These are phyloP conservation scores for Arthroderma sp. DNA, from an alignment of 2,329 filamentous ascomycete genomes.

Conservation along the genomic window DNA sequence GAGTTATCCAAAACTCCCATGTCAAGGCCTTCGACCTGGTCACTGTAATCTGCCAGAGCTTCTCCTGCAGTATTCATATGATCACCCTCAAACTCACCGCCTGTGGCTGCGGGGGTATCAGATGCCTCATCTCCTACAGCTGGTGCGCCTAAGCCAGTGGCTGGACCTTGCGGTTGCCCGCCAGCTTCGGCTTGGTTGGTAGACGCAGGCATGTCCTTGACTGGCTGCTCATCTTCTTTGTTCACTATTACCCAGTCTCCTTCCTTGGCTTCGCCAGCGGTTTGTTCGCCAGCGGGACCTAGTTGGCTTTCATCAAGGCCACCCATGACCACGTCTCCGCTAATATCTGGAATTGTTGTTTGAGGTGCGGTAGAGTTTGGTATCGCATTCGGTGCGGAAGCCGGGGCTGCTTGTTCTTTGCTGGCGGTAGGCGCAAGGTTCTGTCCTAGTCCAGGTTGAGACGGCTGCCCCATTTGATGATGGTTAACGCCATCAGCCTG, in stretches of 20 bases:
- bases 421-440: not conserved
- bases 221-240: slow-evolving; percentile 37
- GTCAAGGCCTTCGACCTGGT: slow-evolving; percentile 40
- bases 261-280: slow-evolving; percentile 36
- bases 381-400: too few relatives aligned
- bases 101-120: slow-evolving; percentile 7
- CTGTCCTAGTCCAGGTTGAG: not conserved
- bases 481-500: not conserved
- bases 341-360: not conserved
- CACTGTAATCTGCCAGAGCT: slow-evolving; percentile 54
- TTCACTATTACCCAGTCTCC: slow-evolving; percentile 67
- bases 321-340: slow-evolving; percentile 42
- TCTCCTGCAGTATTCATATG: slow-evolving; percentile 55
- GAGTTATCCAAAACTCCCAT: slow-evolving; percentile 60
- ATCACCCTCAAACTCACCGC: slow-evolving; percentile 4
- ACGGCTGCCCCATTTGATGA: not conserved
- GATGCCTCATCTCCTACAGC: slow-evolving; percentile 23
- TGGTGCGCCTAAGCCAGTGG: slow-evolving; percentile 1
- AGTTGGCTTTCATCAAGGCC: slow-evolving; percentile 33
- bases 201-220: slow-evolving; percentile 6
- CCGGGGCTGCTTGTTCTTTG: too few relatives aligned
- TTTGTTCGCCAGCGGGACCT: slow-evolving; percentile 26
- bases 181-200: not conserved
- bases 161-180: slow-evolving; percentile 4
- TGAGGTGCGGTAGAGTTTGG: not conserved